Percentiles rank a stretch among this genome's conserved stretches.
phyloP scores from a whole-genome alignment of 371 early-diverging fungal species.

The Chytridium lagenaria region DNA sequence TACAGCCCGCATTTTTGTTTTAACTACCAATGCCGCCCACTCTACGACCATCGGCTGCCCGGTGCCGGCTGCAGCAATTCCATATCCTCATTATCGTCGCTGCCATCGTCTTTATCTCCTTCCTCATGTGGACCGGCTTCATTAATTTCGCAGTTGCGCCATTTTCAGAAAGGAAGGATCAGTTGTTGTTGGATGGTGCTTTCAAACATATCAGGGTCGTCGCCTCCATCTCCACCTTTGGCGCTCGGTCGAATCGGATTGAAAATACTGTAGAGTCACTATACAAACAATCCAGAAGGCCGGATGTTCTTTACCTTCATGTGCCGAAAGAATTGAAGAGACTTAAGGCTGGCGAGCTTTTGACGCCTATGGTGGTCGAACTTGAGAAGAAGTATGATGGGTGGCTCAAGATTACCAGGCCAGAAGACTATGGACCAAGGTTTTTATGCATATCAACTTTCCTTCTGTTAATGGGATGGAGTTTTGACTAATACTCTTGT shows the following conservation, averaged over 20 bases:
- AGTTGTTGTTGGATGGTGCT: background rate
- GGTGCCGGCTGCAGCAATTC: no score
- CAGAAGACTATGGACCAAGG: constrained; percentile 22
- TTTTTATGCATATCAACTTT: no score
- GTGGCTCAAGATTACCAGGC: constrained; percentile 16
- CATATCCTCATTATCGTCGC: no score
- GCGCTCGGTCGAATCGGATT: constrained; percentile 9
- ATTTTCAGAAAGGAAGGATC: background rate
- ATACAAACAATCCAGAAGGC: constrained; percentile 7
- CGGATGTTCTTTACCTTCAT: constrained; percentile 18
- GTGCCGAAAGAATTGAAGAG: constrained; percentile 26
- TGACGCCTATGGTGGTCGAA: constrained; percentile 17
- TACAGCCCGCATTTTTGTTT: no score
- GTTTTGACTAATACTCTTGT: no score
- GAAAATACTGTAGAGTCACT: constrained; percentile 9
- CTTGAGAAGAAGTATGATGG: constrained; percentile 18
- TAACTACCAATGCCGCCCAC: no score
- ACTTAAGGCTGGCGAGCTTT: background rate
- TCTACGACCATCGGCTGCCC: no score
- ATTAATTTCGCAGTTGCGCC: no score
- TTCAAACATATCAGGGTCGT: constrained; percentile 15
- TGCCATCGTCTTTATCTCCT: no score
- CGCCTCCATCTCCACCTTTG: constrained; percentile 24
- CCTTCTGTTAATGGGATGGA: no score
- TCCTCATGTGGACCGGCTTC: no score